Percentiles rank a stretch among this genome's conserved stretches.
phyloP scores from a whole-genome alignment of 169 alveolate species.

The Plasmodium yoelii region DNA sequence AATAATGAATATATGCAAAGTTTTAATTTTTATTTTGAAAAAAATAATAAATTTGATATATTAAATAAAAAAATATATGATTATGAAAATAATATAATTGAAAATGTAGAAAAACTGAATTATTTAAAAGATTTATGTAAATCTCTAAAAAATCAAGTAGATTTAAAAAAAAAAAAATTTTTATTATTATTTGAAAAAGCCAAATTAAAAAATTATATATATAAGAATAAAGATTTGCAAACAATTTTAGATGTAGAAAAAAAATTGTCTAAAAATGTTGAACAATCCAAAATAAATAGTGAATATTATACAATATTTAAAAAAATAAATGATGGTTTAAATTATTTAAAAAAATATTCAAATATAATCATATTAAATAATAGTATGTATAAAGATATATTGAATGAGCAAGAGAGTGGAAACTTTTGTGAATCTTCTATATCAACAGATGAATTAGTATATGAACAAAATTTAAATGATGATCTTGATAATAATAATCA shows the following conservation, averaged over 20 bases:
- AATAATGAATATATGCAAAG: neutral
- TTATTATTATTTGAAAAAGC: constrained; percentile 62
- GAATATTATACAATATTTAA: constrained; percentile 50
- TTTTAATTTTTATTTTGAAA: constrained; percentile 34
- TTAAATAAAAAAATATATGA: constrained; percentile 56
- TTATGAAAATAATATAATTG: constrained; percentile 61
- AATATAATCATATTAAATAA: constrained; percentile 22
- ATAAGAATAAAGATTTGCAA: constrained; percentile 61
- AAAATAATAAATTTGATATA: constrained; percentile 29
- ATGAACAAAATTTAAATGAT: constrained; percentile 23
- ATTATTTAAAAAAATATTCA: constrained; percentile 56
- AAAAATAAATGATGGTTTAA: constrained; percentile 47
- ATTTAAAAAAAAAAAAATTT: constrained; percentile 43
- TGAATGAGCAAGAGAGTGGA: constrained; percentile 10
- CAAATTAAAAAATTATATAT: constrained; percentile 25
- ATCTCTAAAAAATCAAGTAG: constrained; percentile 30
- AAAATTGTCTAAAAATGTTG: neutral
- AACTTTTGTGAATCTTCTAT: constrained; percentile 25
- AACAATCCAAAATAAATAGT: constrained; percentile 4
- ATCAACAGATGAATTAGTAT: constrained; percentile 43
- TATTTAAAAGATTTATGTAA: constrained; percentile 66
- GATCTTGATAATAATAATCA: neutral
- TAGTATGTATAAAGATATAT: constrained; percentile 29
- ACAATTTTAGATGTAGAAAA: constrained; percentile 26
- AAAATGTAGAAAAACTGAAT: constrained; percentile 44